Conservation (phyloP, 164 flowering plant genomes). For the Nelumbo lutea region DNA sequence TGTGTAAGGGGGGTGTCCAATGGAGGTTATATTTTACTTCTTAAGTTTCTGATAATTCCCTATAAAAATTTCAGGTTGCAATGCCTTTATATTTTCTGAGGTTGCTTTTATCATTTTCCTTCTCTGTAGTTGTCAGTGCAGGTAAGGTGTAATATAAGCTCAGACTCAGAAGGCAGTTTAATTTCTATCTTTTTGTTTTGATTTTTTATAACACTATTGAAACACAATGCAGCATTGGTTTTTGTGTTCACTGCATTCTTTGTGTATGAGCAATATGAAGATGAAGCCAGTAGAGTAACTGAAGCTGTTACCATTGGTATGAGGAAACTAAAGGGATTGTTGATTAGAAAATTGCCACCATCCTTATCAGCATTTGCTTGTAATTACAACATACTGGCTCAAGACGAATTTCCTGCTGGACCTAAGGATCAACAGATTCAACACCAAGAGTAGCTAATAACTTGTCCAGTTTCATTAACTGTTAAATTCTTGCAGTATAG, state of each 20-base stretch:
- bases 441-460: background rate
- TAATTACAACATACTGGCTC: background rate
- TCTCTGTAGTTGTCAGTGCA: slow-evolving; percentile 30
- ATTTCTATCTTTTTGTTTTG: background rate
- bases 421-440: background rate
- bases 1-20: too few relatives aligned
- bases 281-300: slow-evolving; percentile 42
- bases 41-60: background rate
- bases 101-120: slow-evolving; percentile 34
- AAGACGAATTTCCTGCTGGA: background rate
- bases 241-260: slow-evolving; percentile 56
- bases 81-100: slow-evolving; percentile 39
- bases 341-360: slow-evolving; percentile 38
- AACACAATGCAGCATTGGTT: slow-evolving; percentile 43
- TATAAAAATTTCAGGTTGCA: slow-evolving; percentile 34
- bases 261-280: slow-evolving; percentile 69
- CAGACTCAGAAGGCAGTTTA: background rate
- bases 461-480: background rate
- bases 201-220: background rate
- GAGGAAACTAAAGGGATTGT: slow-evolving; percentile 17
- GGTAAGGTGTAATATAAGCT: slow-evolving; percentile 37
- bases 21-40: background rate
- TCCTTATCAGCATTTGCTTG: slow-evolving; percentile 21
- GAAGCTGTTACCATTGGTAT: slow-evolving; percentile 10
- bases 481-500: background rate